A percentile compares a stretch with the other conserved stretches of the same genome.
These are phyloP conservation scores for Poa annua DNA, from an alignment of 176 grass and related monocot genomes.

Conservation along the genomic window DNA sequence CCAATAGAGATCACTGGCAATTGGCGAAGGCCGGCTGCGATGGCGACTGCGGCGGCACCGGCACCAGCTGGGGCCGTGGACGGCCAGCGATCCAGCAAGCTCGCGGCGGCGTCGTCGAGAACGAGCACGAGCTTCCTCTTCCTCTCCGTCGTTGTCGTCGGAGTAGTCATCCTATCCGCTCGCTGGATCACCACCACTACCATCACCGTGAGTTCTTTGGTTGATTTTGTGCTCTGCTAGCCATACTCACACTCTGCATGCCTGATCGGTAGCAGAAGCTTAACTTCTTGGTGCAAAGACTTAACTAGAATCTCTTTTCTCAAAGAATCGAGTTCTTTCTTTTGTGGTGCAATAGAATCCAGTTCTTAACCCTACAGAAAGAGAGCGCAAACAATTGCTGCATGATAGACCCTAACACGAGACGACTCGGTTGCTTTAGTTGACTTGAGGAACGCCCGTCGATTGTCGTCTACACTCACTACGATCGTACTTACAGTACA, in stretches of 20 bases:
- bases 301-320: background rate
- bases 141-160: constrained; percentile 38
- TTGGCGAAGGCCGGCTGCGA: background rate
- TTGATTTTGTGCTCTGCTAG: background rate
- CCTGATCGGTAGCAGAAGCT: background rate
- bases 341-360: background rate
- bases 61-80: background rate
- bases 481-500: background rate
- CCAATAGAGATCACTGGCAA: background rate
- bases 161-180: constrained; percentile 21
- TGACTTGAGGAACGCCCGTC: background rate
- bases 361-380: background rate
- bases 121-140: constrained; percentile 54
- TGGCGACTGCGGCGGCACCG: constrained; percentile 9
- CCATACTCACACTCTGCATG: background rate
- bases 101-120: constrained; percentile 13
- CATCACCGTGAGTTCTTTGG: constrained; percentile 36
- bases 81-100: background rate
- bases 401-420: background rate
- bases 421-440: background rate
- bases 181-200: constrained; percentile 46
- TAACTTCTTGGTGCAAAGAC: background rate
- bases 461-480: background rate
- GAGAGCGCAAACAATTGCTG: background rate
- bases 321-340: background rate